phyloP scores from a whole-genome alignment of 208 protist genomes.

The Trichomonas vaginalis region DNA sequence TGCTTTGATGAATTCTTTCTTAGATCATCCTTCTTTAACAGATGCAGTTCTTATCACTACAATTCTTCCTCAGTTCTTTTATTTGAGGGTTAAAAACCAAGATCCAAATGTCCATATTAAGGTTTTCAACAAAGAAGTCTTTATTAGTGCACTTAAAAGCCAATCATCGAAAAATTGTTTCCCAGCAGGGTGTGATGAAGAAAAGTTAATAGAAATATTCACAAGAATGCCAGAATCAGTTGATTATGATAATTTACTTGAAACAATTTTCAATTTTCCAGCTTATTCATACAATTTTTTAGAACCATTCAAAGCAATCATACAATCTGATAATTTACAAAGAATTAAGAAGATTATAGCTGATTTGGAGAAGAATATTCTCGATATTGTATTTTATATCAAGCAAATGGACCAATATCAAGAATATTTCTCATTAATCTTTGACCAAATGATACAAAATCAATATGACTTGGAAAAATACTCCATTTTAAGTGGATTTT shows the following conservation, averaged over 20 bases:
- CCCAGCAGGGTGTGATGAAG: too few relatives aligned
- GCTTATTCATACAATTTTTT: background rate
- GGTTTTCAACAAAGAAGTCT: background rate
- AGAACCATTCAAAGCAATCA: background rate
- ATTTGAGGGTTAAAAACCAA: background rate
- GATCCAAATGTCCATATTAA: background rate
- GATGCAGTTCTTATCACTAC: background rate
- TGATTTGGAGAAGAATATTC: background rate
- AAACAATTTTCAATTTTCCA: background rate
- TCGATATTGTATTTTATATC: background rate
- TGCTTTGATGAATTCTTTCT: background rate
- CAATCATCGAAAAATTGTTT: too few relatives aligned
- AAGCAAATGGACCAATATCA: background rate
- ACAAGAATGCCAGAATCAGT: background rate
- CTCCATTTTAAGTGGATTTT: background rate
- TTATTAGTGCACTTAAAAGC: background rate
- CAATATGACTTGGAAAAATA: background rate
- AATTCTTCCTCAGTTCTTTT: background rate
- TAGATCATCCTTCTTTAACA: background rate
- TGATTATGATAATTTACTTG: background rate
- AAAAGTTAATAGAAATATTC: background rate
- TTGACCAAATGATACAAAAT: background rate
- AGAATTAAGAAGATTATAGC: background rate
- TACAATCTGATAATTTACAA: background rate
- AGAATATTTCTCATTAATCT: background rate